Evolutionary conservation across 352 stramenopile genomes (phyloP), one percentile per base, ranked within the genome.

Genomic region (Phytophthora megakarya): DNA sequence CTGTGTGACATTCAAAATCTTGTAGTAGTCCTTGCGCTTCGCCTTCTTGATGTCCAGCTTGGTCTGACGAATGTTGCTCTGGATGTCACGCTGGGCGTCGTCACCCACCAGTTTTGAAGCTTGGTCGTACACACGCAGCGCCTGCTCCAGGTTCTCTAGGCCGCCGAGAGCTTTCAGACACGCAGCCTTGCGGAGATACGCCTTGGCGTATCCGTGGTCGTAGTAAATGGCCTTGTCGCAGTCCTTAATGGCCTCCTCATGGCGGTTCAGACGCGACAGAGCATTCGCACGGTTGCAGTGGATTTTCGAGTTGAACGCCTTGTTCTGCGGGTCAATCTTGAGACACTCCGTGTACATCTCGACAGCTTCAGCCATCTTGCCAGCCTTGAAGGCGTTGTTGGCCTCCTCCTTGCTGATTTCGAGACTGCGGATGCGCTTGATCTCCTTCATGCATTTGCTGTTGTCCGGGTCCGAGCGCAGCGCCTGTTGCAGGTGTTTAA

Each of bases 21-120:
- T 96, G 81, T 99, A 99, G 40, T 97, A 98, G 75, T 99, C 89
- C 72, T 98, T 98, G 62, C 93, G 82, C 67, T 97, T 97, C n/a
- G 92, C 88, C 75, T 97, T 92, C 83, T 98, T 98, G 13, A 98
- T 72, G 53, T 97, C 87, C 51, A 94, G 63, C 67, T 98, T 96
- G 16, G 89, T 94, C 47, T 97, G 82, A 25, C 85, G 85, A 50
- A 96, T 97, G 56, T 75, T 89, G 73, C 57, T 83, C 55, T 88
- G 84, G 47, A 92, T 92, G n/a, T 93, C 84, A 50, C 86, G 82
- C 73, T 90, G 77, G 5, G 75, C 84, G 21, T 93, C 88, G 58
- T 93, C 78, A 48, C 83, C 78, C 3, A 94, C 82, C 22, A 98
- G 75, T 67, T 97, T 93, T 26, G 85, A 86, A 46, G 91, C 87